Conservation (phyloP, 176 grass and related monocot genomes). For the Oryza longistaminata region DNA sequence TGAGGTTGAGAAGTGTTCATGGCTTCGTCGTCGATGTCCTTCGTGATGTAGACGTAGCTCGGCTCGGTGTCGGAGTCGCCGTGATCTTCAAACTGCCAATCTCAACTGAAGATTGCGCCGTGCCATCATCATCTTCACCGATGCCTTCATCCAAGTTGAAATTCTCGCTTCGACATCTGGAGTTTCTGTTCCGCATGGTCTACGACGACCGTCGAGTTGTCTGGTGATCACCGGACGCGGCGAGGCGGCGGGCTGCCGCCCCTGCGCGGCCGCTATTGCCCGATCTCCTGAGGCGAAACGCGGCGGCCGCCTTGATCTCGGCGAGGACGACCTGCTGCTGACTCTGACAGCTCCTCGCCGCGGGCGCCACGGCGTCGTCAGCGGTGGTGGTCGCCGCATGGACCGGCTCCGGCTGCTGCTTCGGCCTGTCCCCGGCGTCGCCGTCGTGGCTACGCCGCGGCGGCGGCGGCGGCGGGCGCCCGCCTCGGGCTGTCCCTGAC, state of each 20-base stretch:
- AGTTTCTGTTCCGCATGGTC: not conserved
- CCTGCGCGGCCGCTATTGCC: not conserved
- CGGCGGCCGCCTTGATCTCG: not conserved
- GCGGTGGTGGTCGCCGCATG: not conserved
- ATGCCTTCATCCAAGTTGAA: not conserved
- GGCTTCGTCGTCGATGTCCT: conserved; percentile 13
- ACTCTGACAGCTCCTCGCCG: not conserved
- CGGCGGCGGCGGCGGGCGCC: no score
- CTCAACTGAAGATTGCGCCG: not conserved
- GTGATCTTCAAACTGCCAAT: conserved; percentile 12
- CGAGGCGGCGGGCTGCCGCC: not conserved
- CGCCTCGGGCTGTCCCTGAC: conserved; percentile 17
- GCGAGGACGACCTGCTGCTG: not conserved
- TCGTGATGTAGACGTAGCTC: conserved; percentile 55
- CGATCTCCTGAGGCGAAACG: not conserved
- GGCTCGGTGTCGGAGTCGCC: conserved; percentile 57
- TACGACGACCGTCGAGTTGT: not conserved
- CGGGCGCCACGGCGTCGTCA: not conserved
- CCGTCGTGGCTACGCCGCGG: conserved; percentile 9
- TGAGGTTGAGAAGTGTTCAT: not conserved
- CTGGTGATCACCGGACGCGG: not conserved
- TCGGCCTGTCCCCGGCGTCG: not conserved
- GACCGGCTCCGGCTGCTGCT: no score
- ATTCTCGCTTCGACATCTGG: not conserved
- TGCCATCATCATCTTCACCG: not conserved